Evolutionary conservation across 176 grass and related monocot genomes (phyloP), one percentile per base, ranked within the genome.

Genomic region (Leersia perrieri): DNA sequence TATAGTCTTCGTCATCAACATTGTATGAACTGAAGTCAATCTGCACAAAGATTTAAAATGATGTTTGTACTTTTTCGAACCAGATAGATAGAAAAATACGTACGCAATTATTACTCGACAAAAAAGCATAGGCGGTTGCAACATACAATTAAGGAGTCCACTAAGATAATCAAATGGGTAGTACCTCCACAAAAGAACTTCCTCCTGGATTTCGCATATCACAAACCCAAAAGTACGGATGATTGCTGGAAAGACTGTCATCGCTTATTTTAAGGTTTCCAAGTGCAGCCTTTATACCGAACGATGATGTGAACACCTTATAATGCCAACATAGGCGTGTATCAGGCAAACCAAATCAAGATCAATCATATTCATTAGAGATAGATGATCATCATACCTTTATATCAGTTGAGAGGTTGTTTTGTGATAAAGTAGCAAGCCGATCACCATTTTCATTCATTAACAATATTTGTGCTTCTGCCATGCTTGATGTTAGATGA

Each of bases 211-310:
- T 94, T 84, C 95, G 80, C 95, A 98, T 98, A 81, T 98, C 95
- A 86, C 95, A 98, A 75, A 92, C 88, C 95, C 95, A 98, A 85
- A 90, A 98, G 74, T 98, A 98, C 68, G 90, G 83, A 85, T 98
- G 92, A 63, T 51, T 89, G 55, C 82, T 83, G 73, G 36, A 39
- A 71, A 98, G 92, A 83, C 81, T 98, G 72, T 94, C 90, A 86
- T 98, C 95, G 69, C 95, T 98, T 92, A 98, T 94, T 85, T 98
- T 98, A 85, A 98, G 88, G 74, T 98, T 98, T 81, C 95, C 95
- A 85, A 98, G 95, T 75, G 95, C 95, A 83, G 95, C 95, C 80
- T 98, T 94, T 92, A 98, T 91, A 78, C 84, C 88, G 87, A 94
- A 98, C 66, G 95, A 98, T 5, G 83, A 92, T 57, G 92, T 89